Conservation (phyloP, 306 rosid genomes). For the Dalbergia oliveri region DNA sequence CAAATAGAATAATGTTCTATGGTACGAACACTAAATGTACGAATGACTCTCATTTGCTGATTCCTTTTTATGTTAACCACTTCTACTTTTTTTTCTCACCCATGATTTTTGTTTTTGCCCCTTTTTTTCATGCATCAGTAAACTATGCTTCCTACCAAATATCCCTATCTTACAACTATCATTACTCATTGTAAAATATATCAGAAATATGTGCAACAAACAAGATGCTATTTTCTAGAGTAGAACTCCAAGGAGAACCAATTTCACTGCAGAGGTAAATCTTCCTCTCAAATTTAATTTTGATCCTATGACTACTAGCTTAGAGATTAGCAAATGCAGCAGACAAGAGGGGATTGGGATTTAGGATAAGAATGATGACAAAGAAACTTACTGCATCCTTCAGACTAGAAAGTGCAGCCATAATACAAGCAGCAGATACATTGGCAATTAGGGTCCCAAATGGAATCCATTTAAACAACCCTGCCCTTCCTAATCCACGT, state of each 20-base stretch:
- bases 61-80: not conserved
- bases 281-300: slow-evolving; percentile 10
- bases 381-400: slow-evolving; percentile 62
- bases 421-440: slow-evolving; percentile 81
- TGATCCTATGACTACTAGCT: not conserved
- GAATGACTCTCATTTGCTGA: not conserved
- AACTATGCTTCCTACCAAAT: too few relatives aligned
- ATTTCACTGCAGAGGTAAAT: not conserved
- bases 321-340: slow-evolving; percentile 21
- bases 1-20: not conserved
- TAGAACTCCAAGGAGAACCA: slow-evolving; percentile 3
- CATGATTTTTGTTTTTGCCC: too few relatives aligned
- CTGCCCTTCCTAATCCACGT: slow-evolving; percentile 70
- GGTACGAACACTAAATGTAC: not conserved
- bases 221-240: slow-evolving; percentile 16
- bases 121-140: too few relatives aligned
- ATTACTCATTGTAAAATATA: not conserved
- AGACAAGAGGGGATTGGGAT: not conserved
- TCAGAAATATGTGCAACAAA: not conserved
- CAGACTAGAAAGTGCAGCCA: slow-evolving; percentile 76
- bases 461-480: slow-evolving; percentile 76
- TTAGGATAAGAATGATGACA: slow-evolving; percentile 5
- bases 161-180: not conserved
- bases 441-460: slow-evolving; percentile 87
- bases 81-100: not conserved